Evolutionary conservation across 2,329 filamentous ascomycete species (phyloP).

Genomic region (Fusarium equiseti): DNA sequence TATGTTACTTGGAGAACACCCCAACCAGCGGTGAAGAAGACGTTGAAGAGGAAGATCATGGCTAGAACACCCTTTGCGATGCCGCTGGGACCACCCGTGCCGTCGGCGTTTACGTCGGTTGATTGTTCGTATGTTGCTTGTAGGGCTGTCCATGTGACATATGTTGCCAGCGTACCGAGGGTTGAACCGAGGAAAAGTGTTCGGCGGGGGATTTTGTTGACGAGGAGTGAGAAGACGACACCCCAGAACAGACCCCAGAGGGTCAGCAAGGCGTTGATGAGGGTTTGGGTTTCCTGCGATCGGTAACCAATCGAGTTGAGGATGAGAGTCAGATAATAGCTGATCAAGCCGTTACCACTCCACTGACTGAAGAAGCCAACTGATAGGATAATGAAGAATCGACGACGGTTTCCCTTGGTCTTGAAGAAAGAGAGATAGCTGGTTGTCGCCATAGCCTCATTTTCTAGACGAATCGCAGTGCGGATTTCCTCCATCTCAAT

Average conservation of each 20-base stretch:
- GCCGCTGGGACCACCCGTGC: slow-evolving; percentile 12
- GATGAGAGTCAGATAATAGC: slow-evolving; percentile 20
- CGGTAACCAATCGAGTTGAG: slow-evolving; percentile 23
- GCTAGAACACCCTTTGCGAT: slow-evolving; percentile 20
- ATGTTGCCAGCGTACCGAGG: slow-evolving; percentile 9
- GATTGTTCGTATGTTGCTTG: slow-evolving; percentile 23
- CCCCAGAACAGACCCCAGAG: slow-evolving; percentile 22
- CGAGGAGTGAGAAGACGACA: slow-evolving; percentile 8
- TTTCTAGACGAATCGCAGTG: slow-evolving; percentile 17
- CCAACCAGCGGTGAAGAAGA: slow-evolving; percentile 24
- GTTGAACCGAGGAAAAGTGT: slow-evolving; percentile 17
- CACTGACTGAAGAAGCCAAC: slow-evolving; percentile 23
- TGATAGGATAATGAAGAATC: slow-evolving; percentile 21
- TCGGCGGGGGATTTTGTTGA: slow-evolving; percentile 16
- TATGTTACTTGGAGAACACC: slow-evolving; percentile 22
- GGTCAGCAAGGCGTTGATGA: slow-evolving; percentile 6
- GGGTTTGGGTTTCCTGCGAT: slow-evolving; percentile 13
- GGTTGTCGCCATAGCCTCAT: slow-evolving; percentile 3
- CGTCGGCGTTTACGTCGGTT: slow-evolving; percentile 6
- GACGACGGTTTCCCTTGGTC: slow-evolving; percentile 19
- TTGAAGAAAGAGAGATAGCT: slow-evolving; percentile 23
- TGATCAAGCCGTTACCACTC: slow-evolving; percentile 19
- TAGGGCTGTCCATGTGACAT: slow-evolving; percentile 7
- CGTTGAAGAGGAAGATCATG: slow-evolving; percentile 25
- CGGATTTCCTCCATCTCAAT: slow-evolving; percentile 22